Percentiles rank a stretch among this genome's conserved stretches.
Evolutionary conservation across 2,329 filamentous ascomycete species (phyloP).

Genomic region (Fusarium miscanthi): DNA sequence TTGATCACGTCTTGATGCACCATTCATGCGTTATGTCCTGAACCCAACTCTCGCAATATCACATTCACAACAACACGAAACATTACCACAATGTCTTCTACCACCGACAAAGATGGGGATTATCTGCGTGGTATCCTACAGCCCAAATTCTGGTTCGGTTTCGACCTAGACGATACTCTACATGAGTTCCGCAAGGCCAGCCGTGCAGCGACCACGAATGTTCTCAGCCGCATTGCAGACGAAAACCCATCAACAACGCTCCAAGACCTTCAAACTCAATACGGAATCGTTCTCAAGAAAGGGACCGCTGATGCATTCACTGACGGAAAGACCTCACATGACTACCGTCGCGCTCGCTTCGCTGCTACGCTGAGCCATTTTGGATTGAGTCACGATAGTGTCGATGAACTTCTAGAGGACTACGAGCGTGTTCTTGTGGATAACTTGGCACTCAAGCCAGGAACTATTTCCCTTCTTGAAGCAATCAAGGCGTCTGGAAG

Average conservation of each 20-base stretch:
- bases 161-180: constrained; percentile 62
- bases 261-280: constrained; percentile 37
- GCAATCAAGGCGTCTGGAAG: constrained; percentile 50
- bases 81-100: not conserved
- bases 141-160: constrained; percentile 54
- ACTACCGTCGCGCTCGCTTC: constrained; percentile 57
- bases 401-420: constrained; percentile 37
- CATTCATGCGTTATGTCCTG: not conserved
- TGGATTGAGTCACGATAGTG: constrained; percentile 21
- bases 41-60: not conserved
- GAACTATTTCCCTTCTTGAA: constrained; percentile 50
- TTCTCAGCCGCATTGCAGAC: constrained; percentile 47
- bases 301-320: constrained; percentile 55
- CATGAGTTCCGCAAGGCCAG: constrained; percentile 59
- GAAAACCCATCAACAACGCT: constrained; percentile 3
- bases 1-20: not conserved
- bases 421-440: constrained; percentile 48
- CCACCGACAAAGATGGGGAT: rapidly evolving
- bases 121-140: not conserved
- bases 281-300: constrained; percentile 49
- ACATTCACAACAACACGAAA: too few relatives aligned
- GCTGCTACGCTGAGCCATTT: constrained; percentile 47
- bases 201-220: constrained; percentile 46
- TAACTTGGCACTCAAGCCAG: constrained; percentile 51
- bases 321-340: constrained; percentile 56